A percentile compares a stretch with the other conserved stretches of the same genome.
These are phyloP conservation scores for Leavenworthia alabamica DNA, from an alignment of 345 rosid genomes.

Conservation along the genomic window DNA sequence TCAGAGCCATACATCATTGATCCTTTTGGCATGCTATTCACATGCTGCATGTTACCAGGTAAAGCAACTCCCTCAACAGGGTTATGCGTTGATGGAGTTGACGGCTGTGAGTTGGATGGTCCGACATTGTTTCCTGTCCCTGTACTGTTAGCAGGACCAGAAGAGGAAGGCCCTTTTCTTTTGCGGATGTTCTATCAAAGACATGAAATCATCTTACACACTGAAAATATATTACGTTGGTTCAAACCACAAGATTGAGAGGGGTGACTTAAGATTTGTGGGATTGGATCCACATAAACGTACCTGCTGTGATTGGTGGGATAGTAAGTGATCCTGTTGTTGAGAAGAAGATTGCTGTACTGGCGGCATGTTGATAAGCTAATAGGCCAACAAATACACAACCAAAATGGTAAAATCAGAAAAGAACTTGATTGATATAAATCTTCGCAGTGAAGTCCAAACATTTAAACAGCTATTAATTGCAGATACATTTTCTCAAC, in stretches of 20 bases:
- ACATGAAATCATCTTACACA: constrained; percentile 13
- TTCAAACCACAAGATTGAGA: constrained; percentile 4
- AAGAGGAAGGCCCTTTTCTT: constrained; percentile 91
- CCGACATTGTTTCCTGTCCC: constrained; percentile 95
- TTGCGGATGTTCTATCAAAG: constrained; percentile 71
- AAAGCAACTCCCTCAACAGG: constrained; percentile 81
- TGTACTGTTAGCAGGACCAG: constrained; percentile 97
- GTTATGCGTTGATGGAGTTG: constrained; percentile 95
- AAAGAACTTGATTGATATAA: not conserved
- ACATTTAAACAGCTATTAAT: not conserved
- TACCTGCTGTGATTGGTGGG: constrained; percentile 82
- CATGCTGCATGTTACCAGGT: constrained; percentile 74
- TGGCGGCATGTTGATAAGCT: constrained; percentile 70
- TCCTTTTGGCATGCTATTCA: constrained; percentile 66
- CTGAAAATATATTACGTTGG: not conserved
- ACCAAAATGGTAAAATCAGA: constrained; percentile 7
- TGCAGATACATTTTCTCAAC: not conserved
- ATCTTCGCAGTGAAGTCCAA: not conserved
- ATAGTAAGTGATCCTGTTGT: constrained; percentile 69
- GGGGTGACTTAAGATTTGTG: constrained; percentile 8
- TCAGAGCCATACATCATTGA: constrained; percentile 84
- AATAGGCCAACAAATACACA: constrained; percentile 21
- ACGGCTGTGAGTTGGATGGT: constrained; percentile 92
- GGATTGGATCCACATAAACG: constrained; percentile 7
- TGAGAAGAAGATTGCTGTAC: constrained; percentile 89